Evolutionary conservation across 768 basidiomycete genomes (phyloP).

Genomic region (Jaapia argillacea): DNA sequence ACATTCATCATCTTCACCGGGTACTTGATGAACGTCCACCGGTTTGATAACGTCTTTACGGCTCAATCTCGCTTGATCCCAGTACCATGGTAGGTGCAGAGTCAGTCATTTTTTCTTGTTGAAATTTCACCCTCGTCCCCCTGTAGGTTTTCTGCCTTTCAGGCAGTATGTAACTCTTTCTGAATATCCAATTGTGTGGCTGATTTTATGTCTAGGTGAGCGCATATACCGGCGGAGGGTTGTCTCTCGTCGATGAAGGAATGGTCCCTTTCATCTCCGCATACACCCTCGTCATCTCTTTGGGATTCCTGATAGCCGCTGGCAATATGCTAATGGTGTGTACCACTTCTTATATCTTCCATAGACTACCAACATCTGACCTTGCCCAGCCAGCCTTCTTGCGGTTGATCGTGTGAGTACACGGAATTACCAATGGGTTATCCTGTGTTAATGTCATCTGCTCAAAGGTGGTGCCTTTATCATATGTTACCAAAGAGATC

Average conservation of each 20-base stretch:
- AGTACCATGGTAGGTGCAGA: conserved; percentile 40
- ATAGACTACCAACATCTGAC: too few relatives aligned
- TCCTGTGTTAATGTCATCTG: not conserved
- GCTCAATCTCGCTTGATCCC: conserved; percentile 39
- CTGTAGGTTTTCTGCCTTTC: not conserved
- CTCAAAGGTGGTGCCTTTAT: conserved; percentile 47
- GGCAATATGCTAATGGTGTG: conserved; percentile 70
- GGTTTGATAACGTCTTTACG: conserved; percentile 38
- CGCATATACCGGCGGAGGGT: conserved; percentile 61
- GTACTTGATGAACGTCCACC: conserved; percentile 37
- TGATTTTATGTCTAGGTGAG: too few relatives aligned
- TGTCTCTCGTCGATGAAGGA: conserved; percentile 53
- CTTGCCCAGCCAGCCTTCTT: conserved; percentile 52
- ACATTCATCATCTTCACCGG: conserved; percentile 51
- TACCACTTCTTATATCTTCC: too few relatives aligned
- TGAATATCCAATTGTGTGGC: too few relatives aligned
- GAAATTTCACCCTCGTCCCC: not conserved
- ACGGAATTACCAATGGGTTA: not conserved
- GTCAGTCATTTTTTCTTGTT: too few relatives aligned
- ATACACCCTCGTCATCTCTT: conserved; percentile 6
- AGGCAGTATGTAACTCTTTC: not conserved
- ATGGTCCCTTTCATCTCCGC: conserved; percentile 6
- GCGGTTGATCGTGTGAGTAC: conserved; percentile 47
- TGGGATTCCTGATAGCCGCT: conserved; percentile 56
- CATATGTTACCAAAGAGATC: conserved; percentile 38